Evolutionary conservation across 805 yeast species (phyloP), one percentile per base, ranked within the genome.

Genomic region (Nakazawaea wickerhamii): DNA sequence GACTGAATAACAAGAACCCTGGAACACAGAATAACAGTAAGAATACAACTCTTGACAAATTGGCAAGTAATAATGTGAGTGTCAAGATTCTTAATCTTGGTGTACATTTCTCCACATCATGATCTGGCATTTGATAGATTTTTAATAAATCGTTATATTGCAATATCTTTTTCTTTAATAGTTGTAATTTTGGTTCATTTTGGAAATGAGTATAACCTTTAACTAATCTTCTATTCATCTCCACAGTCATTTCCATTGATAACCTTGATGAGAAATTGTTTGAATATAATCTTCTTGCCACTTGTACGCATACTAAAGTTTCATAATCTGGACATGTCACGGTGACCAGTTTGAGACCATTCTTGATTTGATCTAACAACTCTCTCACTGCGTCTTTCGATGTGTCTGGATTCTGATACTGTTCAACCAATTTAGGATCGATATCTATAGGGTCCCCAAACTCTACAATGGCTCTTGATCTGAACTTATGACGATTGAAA

Each of bases 381-480:
- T 81, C 81, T 48, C 75, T 76, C 8, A 90, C 84, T 0, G 95
- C 86, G 41, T 77, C 86, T 49, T 84, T 74, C 44, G 81, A 79
- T 11, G 83, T 77, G 14, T 74, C 80, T 13, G 63, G 57, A 43
- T 75, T 64, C 17, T 71, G 59, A 58, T 91, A 90, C 59, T 74
- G 76, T 15, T 69, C 73, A 4, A 88, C 85, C 43, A 87, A 65
- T 30, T 73, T 77, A 18, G 64, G 62, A 3, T 75, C 61, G 28
- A 93, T 79, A 39, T 76, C 81, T 43, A 90, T 77, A 5, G 96
- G 96, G 43, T 79, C 73, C 13, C 99, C 99, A 64, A 90, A 91
- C 63, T 91, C 99, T 36, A 93, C 75, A 14, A 91, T 96, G 2
- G 96, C 97, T 53, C 99, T 75, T 5, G 96, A 87, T 61, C 99